Evolutionary conservation across 2,329 filamentous ascomycete genomes (phyloP).

Genomic region (Sporothrix euskadiensis): DNA sequence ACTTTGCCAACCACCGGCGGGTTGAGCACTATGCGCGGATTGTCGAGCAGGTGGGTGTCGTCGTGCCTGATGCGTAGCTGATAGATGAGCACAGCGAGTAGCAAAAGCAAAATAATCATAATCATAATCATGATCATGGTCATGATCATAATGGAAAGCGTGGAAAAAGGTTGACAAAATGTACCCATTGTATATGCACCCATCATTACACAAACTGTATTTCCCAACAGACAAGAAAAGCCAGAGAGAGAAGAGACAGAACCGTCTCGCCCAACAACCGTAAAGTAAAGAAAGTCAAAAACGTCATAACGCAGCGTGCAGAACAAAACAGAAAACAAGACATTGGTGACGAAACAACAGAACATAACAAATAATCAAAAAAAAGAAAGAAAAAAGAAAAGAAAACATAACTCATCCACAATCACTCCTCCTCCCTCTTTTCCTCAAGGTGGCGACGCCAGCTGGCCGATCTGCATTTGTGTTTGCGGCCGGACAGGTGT

Average conservation of each 20-base stretch:
- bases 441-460: conserved; percentile 30
- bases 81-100: background rate
- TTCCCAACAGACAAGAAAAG: background rate
- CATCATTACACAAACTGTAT: conserved; percentile 14
- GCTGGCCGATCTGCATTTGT: conserved; percentile 26
- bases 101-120: background rate
- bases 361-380: background rate
- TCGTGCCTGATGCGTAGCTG: conserved; percentile 35
- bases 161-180: background rate
- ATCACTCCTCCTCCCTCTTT: background rate
- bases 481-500: conserved; percentile 28
- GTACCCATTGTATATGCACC: conserved; percentile 19
- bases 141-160: background rate
- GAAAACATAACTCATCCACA: background rate
- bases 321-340: background rate
- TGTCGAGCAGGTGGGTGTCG: conserved; percentile 44
- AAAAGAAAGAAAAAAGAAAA: background rate
- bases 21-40: conserved; percentile 47
- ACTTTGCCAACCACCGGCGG: conserved; percentile 48
- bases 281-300: background rate
- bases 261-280: conserved; percentile 3
- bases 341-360: background rate
- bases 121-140: too few relatives aligned
- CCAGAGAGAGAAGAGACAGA: background rate
- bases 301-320: background rate